Evolutionary conservation across 257 asterid species (phyloP).

Genomic region (Nicotiana benthamiana): DNA sequence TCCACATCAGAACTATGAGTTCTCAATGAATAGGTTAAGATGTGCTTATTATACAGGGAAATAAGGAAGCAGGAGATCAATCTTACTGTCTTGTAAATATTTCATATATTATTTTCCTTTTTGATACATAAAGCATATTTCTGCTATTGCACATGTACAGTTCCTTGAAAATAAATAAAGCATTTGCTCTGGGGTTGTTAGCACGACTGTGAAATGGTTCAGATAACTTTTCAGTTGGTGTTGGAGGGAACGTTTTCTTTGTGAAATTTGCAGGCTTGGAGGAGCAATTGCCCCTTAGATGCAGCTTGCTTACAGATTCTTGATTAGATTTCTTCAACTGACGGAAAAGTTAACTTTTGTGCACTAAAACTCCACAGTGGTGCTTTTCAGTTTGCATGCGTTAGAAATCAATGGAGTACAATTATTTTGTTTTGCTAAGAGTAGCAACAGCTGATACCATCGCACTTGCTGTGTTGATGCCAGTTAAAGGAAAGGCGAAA

Average conservation of each 20-base stretch:
- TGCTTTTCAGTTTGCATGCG: too few species aligned
- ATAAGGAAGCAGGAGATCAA: slow-evolving; percentile 33
- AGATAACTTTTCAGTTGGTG: neutral
- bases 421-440: too few species aligned
- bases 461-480: too few species aligned
- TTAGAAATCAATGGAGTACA: too few species aligned
- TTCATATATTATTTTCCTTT: slow-evolving; percentile 15
- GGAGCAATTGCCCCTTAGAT: neutral
- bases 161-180: slow-evolving; percentile 10
- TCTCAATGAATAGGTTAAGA: slow-evolving; percentile 8
- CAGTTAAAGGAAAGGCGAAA: too few species aligned
- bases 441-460: too few species aligned
- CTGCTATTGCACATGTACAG: slow-evolving; percentile 30
- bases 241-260: neutral
- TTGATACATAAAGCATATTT: slow-evolving; percentile 10
- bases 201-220: slow-evolving; percentile 15
- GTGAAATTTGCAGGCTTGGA: neutral
- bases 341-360: neutral
- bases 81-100: slow-evolving; percentile 34
- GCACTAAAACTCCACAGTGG: neutral
- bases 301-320: neutral
- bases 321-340: neutral
- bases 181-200: slow-evolving; percentile 14
- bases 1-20: slow-evolving; percentile 17
- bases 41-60: neutral